These are phyloP conservation scores for Gonium pectorale DNA, from an alignment of 139 green algal species.

Conservation along the genomic window DNA sequence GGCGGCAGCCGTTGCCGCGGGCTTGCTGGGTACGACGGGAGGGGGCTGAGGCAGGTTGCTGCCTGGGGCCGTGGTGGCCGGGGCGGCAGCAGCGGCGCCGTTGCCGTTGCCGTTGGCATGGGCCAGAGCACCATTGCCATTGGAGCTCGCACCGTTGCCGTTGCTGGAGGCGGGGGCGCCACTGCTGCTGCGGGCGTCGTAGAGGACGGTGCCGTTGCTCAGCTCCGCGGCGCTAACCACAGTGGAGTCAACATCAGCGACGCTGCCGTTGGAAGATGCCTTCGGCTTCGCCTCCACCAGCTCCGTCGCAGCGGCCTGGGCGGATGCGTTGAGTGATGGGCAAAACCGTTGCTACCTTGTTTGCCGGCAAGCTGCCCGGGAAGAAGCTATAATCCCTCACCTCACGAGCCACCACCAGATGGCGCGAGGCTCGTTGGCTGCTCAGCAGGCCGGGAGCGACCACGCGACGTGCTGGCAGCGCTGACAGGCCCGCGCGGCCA, in stretches of 20 bases:
- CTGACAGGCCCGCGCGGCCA: not conserved
- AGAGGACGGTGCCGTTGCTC: slow-evolving; percentile 47
- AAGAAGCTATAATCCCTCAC: no score
- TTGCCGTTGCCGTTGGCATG: slow-evolving; percentile 48
- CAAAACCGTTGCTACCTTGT: no score
- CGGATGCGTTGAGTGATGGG: no score
- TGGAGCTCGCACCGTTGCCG: slow-evolving; percentile 45
- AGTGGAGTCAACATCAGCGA: slow-evolving; percentile 14
- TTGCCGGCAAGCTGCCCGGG: no score
- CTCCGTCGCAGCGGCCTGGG: slow-evolving; percentile 67
- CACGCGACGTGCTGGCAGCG: slow-evolving; percentile 1
- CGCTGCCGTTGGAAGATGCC: not conserved
- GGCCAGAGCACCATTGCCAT: not conserved
- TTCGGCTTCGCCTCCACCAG: slow-evolving; percentile 47
- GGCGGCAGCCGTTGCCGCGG: not conserved
- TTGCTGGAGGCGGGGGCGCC: slow-evolving; percentile 13
- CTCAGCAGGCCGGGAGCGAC: not conserved
- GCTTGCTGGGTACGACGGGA: slow-evolving; percentile 33
- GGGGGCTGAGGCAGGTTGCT: not conserved
- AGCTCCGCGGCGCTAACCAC: not conserved
- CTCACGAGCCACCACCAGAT: slow-evolving; percentile 29
- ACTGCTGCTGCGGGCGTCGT: slow-evolving; percentile 29
- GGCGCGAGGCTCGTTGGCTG: not conserved
- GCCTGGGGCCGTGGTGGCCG: slow-evolving; percentile 2
- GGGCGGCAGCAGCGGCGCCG: slow-evolving; percentile 2